These are phyloP conservation scores for Phytopythium oedochilum DNA, from an alignment of 352 stramenopile species.

Conservation along the genomic window DNA sequence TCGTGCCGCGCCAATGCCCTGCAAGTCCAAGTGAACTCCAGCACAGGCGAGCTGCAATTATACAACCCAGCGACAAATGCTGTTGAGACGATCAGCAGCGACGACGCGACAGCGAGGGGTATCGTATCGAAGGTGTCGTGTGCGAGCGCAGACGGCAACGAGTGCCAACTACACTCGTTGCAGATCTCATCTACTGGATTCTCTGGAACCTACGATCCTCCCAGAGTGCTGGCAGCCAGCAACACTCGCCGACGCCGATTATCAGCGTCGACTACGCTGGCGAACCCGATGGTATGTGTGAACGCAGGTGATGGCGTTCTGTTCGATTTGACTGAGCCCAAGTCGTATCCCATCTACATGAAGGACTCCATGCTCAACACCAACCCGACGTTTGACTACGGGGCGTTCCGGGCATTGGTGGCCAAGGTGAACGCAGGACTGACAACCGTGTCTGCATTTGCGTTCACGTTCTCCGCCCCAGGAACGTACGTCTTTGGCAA, in stretches of 20 bases:
- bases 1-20: conserved; percentile 51
- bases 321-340: conserved; percentile 81
- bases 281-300: conserved; percentile 88
- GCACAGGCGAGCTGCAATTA: conserved; percentile 48
- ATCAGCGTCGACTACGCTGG: conserved; percentile 22
- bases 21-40: conserved; percentile 57
- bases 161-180: conserved; percentile 59
- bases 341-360: conserved; percentile 89
- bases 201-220: conserved; percentile 57
- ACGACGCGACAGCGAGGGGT: conserved; percentile 5
- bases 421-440: conserved; percentile 55
- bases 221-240: conserved; percentile 5
- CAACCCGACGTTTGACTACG: conserved; percentile 90
- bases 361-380: conserved; percentile 95
- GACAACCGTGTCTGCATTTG: conserved; percentile 69
- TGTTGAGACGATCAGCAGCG: conserved; percentile 9
- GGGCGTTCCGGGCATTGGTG: conserved; percentile 72
- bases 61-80: conserved; percentile 43
- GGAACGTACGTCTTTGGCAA: conserved; percentile 90
- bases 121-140: conserved; percentile 61
- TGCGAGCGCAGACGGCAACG: conserved; percentile 2
- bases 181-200: conserved; percentile 46
- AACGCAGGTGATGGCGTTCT: conserved; percentile 72
- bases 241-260: conserved; percentile 13
- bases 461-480: conserved; percentile 80